These are phyloP conservation scores for Penicillium canescens DNA, from an alignment of 495 filamentous ascomycete species.

Conservation along the genomic window DNA sequence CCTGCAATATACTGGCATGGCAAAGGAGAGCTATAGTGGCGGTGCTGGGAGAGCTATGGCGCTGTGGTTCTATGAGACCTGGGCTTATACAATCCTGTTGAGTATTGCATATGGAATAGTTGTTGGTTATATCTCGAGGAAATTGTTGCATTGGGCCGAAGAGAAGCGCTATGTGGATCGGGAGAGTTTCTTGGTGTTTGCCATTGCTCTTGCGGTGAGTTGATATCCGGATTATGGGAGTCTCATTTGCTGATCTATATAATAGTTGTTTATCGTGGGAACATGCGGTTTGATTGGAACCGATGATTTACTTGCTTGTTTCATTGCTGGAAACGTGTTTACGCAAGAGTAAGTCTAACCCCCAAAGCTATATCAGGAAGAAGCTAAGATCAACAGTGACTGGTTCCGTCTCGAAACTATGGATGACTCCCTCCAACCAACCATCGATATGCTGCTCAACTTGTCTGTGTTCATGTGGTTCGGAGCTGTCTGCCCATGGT, in stretches of 20 bases:
- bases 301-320: conserved; percentile 91
- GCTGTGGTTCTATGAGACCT: conserved; percentile 85
- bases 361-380: neutral
- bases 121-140: conserved; percentile 79
- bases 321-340: conserved; percentile 89
- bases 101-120: conserved; percentile 74
- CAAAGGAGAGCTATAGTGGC: conserved; percentile 56
- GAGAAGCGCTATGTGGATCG: conserved; percentile 80
- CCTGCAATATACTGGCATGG: conserved; percentile 68
- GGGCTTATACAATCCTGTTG: conserved; percentile 79
- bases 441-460: conserved; percentile 86
- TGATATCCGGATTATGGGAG: conserved; percentile 9
- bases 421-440: conserved; percentile 88
- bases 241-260: conserved; percentile 13
- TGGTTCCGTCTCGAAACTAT: conserved; percentile 89
- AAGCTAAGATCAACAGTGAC: conserved; percentile 50
- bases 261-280: conserved; percentile 73
- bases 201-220: conserved; percentile 76
- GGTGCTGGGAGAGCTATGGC: conserved; percentile 68
- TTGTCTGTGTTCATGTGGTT: conserved; percentile 89
- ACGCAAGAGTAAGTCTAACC: conserved; percentile 66
- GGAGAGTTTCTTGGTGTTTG: conserved; percentile 89
- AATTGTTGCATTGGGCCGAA: conserved; percentile 81
- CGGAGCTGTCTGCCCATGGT: conserved; percentile 85
- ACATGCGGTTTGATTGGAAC: conserved; percentile 89